phyloP scores from a whole-genome alignment of 441 rosid species.

The Mallotus japonicus region DNA sequence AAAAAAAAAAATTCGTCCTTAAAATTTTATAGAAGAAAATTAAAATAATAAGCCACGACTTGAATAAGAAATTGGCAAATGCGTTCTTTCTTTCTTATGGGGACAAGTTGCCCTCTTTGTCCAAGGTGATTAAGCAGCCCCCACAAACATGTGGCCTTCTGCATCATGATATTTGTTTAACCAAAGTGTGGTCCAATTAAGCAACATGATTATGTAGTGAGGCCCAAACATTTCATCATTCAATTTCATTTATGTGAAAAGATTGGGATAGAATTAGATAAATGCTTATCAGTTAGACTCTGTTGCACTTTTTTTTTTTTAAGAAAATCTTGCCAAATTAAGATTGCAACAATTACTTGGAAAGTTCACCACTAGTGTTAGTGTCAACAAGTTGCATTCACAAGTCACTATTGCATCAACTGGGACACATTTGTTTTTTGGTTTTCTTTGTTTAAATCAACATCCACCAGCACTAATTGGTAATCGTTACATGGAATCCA shows the following conservation, averaged over 20 bases:
- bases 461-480: not conserved
- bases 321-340: conserved; percentile 1
- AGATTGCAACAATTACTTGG: not conserved
- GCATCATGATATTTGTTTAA: conserved; percentile 12
- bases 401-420: not conserved
- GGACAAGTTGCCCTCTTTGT: not conserved
- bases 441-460: too few species aligned
- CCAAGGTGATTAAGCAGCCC: conserved; percentile 8
- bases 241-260: not conserved
- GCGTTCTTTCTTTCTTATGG: not conserved
- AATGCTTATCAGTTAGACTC: conserved; percentile 12
- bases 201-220: conserved; percentile 8
- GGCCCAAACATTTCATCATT: conserved; percentile 20
- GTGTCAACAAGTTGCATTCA: not conserved
- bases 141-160: conserved; percentile 22
- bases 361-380: not conserved
- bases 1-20: too few species aligned
- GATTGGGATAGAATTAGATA: not conserved
- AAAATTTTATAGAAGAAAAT: too few species aligned
- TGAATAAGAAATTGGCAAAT: too few species aligned
- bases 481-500: not conserved
- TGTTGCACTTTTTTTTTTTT: not conserved
- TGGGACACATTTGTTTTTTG: too few species aligned
- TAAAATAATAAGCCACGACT: too few species aligned
- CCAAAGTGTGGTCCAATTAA: conserved; percentile 28